Percentiles rank a stretch among this genome's conserved stretches.
phyloP scores from a whole-genome alignment of 768 basidiomycete genomes.

The Tylopilus plumbeoviolaceoides region DNA sequence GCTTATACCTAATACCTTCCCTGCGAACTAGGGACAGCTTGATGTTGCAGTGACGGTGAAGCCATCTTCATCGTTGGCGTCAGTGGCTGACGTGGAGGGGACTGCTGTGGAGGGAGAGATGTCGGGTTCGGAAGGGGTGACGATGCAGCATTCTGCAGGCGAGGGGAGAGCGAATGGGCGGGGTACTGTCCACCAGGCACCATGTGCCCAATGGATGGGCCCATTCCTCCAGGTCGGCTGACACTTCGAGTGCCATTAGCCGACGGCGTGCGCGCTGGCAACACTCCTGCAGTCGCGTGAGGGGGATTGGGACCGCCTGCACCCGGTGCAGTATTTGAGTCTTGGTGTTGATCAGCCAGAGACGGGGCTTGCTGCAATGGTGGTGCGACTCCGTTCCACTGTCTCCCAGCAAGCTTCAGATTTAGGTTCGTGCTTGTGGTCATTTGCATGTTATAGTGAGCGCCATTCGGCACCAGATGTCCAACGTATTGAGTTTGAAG shows the following conservation, averaged over 20 bases:
- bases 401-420: slow-evolving; percentile 37
- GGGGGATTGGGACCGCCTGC: slow-evolving; percentile 33
- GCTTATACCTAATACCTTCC: slow-evolving; percentile 43
- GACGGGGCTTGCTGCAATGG: slow-evolving; percentile 22
- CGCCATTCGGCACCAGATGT: slow-evolving; percentile 25
- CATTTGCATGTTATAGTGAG: slow-evolving; percentile 31
- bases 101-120: slow-evolving; percentile 36
- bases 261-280: slow-evolving; percentile 49
- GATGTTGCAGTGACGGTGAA: slow-evolving; percentile 54
- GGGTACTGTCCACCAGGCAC: slow-evolving; percentile 38
- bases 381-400: slow-evolving; percentile 34
- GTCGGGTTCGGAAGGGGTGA: slow-evolving; percentile 44
- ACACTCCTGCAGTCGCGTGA: slow-evolving; percentile 34
- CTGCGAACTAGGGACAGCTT: slow-evolving; percentile 48
- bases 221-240: slow-evolving; percentile 28
- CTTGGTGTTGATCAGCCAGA: slow-evolving; percentile 22
- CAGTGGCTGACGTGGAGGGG: slow-evolving; percentile 47
- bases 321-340: slow-evolving; percentile 24
- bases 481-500: slow-evolving; percentile 32
- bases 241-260: slow-evolving; percentile 52
- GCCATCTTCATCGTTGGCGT: slow-evolving; percentile 51
- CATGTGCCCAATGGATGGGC: slow-evolving; percentile 25
- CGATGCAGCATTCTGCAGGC: slow-evolving; percentile 42
- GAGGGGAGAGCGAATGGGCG: slow-evolving; percentile 47
- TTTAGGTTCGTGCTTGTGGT: slow-evolving; percentile 25